phyloP scores from a whole-genome alignment of 768 basidiomycete species.

The Pisolithus albus region DNA sequence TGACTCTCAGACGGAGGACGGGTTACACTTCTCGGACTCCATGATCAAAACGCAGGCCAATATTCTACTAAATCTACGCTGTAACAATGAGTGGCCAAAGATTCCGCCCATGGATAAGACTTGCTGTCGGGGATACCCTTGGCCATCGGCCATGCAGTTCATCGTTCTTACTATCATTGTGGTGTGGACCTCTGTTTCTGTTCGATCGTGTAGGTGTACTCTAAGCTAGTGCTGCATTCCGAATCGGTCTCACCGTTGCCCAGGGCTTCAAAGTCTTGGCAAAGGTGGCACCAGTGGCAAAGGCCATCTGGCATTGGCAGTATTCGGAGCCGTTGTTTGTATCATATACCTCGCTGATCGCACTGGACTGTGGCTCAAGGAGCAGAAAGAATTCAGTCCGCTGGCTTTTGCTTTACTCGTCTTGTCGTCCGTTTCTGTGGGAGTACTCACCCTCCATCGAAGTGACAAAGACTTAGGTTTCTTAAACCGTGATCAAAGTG shows the following conservation, averaged over 20 bases:
- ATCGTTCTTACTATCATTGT: constrained; percentile 43
- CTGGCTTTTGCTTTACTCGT: constrained; percentile 61
- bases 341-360: constrained; percentile 77
- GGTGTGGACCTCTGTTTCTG: constrained; percentile 44
- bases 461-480: constrained; percentile 82
- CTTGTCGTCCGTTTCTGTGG: constrained; percentile 46
- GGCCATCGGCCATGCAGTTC: constrained; percentile 50
- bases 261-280: constrained; percentile 7
- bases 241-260: constrained; percentile 5
- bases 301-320: constrained; percentile 36
- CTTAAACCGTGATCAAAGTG: constrained; percentile 87
- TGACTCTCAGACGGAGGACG: constrained; percentile 71
- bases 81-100: constrained; percentile 66
- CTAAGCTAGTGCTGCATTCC: constrained; percentile 6
- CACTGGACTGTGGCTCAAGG: constrained; percentile 83
- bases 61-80: constrained; percentile 71
- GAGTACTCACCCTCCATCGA: constrained; percentile 58
- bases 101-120: constrained; percentile 64
- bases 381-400: constrained; percentile 76
- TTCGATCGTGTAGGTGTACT: constrained; percentile 27
- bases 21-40: constrained; percentile 68
- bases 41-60: constrained; percentile 66
- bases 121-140: constrained; percentile 75
- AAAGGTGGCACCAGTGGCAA: constrained; percentile 14
- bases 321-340: constrained; percentile 61